A percentile compares a stretch with the other conserved stretches of the same genome.
Conservation (phyloP, 2,329 filamentous ascomycete species). For the Clathrospora elynae region DNA sequence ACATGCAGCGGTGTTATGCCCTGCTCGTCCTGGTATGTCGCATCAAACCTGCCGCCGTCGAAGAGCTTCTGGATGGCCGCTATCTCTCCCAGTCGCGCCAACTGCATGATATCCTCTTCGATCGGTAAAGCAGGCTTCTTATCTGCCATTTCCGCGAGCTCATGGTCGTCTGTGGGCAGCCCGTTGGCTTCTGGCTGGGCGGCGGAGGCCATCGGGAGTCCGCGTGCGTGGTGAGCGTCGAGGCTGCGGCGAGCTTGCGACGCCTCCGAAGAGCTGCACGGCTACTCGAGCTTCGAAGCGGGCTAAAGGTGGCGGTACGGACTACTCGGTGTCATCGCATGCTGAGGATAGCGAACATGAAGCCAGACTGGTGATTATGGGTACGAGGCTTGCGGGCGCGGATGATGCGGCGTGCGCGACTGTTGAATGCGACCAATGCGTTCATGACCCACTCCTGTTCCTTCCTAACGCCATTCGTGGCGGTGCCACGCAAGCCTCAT, state of each 20-base stretch:
- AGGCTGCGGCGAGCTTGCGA: conserved; percentile 6
- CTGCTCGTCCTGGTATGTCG: conserved; percentile 84
- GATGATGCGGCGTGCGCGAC: conserved; percentile 24
- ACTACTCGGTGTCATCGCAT: conserved; percentile 19
- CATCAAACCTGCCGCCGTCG: conserved; percentile 78
- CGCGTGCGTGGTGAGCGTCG: conserved; percentile 13
- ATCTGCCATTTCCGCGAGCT: conserved; percentile 46
- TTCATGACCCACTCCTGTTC: conserved; percentile 20
- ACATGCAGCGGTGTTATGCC: conserved; percentile 96
- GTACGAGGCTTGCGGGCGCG: conserved; percentile 20
- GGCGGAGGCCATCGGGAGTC: conserved; percentile 36
- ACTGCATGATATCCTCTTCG: conserved; percentile 91
- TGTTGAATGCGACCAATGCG: conserved; percentile 27
- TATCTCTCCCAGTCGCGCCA: conserved; percentile 87
- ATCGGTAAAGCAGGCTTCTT: conserved; percentile 52
- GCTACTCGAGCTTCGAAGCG: background rate
- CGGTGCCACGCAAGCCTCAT: conserved; percentile 20
- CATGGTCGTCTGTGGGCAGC: conserved; percentile 36
- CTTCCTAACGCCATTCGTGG: conserved; percentile 21
- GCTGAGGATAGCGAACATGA: conserved; percentile 6
- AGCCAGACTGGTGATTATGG: conserved; percentile 2
- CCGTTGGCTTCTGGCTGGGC: conserved; percentile 30
- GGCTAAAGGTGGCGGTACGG: background rate
- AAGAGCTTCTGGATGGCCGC: conserved; percentile 87
- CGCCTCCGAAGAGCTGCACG: conserved; percentile 7